These are phyloP conservation scores for Erysimum pusillum DNA, from an alignment of 441 rosid genomes.

Conservation along the genomic window DNA sequence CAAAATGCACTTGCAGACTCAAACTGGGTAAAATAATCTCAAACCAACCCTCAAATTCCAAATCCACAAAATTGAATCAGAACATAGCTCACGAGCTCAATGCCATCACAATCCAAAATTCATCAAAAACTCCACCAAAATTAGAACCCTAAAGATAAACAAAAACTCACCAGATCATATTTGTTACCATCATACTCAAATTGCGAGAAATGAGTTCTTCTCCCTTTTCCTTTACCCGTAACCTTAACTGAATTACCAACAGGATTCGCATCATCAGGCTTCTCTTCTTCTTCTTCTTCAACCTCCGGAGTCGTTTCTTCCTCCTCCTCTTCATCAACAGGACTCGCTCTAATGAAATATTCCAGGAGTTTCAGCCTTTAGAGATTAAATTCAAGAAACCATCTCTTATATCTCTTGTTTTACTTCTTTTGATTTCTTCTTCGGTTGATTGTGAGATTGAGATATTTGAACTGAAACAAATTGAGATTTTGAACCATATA, in stretches of 20 bases:
- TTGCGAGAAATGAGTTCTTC: conserved; percentile 62
- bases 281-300: conserved; percentile 52
- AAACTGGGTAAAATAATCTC: not conserved
- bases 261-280: conserved; percentile 84
- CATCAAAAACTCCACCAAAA: not conserved
- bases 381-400: too few species aligned
- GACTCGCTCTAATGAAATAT: too few species aligned
- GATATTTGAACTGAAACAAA: too few species aligned
- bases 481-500: too few species aligned
- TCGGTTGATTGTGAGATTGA: too few species aligned
- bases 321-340: conserved; percentile 37
- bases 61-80: not conserved
- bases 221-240: conserved; percentile 83
- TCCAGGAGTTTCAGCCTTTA: too few species aligned
- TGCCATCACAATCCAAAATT: conserved; percentile 11
- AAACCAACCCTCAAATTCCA: conserved; percentile 3
- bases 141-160: conserved; percentile 12
- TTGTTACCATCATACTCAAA: conserved; percentile 84
- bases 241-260: conserved; percentile 65
- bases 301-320: conserved; percentile 46
- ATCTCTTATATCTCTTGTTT: too few species aligned
- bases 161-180: conserved; percentile 77
- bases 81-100: not conserved
- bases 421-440: too few species aligned
- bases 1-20: too few species aligned